Conservation (phyloP, 2,329 filamentous ascomycete genomes). For the Fusarium liriodendri region DNA sequence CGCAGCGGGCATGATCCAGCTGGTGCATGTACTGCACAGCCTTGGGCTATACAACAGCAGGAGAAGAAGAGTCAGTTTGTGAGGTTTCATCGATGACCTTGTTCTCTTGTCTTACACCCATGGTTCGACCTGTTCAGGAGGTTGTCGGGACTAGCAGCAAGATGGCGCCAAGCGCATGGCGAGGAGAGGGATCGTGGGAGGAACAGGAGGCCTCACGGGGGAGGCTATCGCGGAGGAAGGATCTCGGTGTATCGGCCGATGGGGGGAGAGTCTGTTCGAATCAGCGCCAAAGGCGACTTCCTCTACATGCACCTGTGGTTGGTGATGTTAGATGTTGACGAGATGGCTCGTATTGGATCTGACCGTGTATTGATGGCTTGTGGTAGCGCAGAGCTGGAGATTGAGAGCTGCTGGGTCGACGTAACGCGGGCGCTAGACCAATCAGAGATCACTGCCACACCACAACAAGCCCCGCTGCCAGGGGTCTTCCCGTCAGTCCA, state of each 20-base stretch:
- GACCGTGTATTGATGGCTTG: conserved; percentile 3
- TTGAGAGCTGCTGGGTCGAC: conserved; percentile 36
- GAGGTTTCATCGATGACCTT: conserved; percentile 5
- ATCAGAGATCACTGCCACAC: conserved; percentile 37
- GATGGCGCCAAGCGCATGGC: conserved; percentile 40
- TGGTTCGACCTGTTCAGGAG: conserved; percentile 49
- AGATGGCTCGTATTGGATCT: conserved; percentile 23
- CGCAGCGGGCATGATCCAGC: conserved; percentile 88
- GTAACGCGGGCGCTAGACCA: conserved; percentile 36
- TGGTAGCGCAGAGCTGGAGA: conserved; percentile 23
- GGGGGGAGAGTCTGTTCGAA: neutral
- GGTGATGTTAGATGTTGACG: conserved; percentile 8
- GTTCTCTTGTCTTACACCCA: conserved; percentile 49
- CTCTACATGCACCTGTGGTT: conserved; percentile 8
- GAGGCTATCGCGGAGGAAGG: neutral
- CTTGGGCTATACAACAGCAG: conserved; percentile 67
- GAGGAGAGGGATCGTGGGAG: conserved; percentile 8
- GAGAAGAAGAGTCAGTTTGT: conserved; percentile 37
- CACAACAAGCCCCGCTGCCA: conserved; percentile 41
- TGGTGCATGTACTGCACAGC: conserved; percentile 83
- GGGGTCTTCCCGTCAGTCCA: conserved; percentile 39
- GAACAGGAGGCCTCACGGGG: conserved; percentile 2
- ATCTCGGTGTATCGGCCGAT: neutral
- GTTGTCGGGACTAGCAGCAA: conserved; percentile 39
- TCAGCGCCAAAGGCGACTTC: neutral